A percentile compares a stretch with the other conserved stretches of the same genome.
These are phyloP conservation scores for Ceratocystis cubensis DNA, from an alignment of 2,329 filamentous ascomycete genomes.

Conservation along the genomic window DNA sequence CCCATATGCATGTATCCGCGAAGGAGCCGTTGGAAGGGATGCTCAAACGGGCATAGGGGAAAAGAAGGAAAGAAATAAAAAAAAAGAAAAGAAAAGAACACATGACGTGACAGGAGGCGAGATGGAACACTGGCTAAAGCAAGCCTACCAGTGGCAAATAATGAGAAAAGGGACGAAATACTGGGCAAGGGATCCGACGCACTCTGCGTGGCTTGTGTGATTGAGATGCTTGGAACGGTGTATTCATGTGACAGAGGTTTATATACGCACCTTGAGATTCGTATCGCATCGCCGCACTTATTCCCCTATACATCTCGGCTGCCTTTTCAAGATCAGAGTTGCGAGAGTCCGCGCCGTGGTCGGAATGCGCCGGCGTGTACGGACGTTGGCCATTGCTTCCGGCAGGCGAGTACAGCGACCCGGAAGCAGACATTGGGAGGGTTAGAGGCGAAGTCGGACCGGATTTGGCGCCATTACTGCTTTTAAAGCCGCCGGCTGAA, in stretches of 20 bases:
- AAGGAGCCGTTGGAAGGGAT: background rate
- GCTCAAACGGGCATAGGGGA: background rate
- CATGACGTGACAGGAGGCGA: background rate
- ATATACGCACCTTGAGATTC: slow-evolving; percentile 15
- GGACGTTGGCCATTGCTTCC: background rate
- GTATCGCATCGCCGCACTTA: slow-evolving; percentile 18
- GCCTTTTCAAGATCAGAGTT: slow-evolving; percentile 4
- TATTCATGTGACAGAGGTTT: slow-evolving; percentile 22
- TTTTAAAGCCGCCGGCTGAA: background rate
- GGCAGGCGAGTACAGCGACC: background rate
- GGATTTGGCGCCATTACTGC: background rate
- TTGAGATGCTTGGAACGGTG: background rate
- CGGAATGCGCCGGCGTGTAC: background rate
- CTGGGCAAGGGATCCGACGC: background rate
- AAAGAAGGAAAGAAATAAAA: background rate
- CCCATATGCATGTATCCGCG: background rate
- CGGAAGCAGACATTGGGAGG: background rate
- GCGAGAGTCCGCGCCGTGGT: background rate
- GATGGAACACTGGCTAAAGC: background rate
- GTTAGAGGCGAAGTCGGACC: background rate
- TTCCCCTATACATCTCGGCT: slow-evolving; percentile 16
- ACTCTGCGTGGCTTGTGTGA: background rate
- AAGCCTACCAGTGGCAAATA: background rate
- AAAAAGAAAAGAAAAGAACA: background rate
- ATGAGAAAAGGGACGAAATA: background rate